Evolutionary conservation across 2,329 filamentous ascomycete species (phyloP).

Genomic region (Claviceps paspali): DNA sequence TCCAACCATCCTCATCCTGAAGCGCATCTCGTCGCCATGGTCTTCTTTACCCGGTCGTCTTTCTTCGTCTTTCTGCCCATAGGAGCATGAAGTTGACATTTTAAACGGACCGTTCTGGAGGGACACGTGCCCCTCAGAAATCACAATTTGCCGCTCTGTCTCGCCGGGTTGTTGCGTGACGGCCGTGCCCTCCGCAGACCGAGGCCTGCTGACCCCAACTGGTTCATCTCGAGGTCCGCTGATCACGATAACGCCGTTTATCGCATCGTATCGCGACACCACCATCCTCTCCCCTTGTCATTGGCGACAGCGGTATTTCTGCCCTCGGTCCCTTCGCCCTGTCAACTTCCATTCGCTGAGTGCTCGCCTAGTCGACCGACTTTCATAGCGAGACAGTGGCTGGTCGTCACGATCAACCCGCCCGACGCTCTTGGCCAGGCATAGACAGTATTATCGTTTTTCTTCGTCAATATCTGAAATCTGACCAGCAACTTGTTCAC

Average conservation of each 20-base stretch:
- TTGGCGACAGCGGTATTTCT: slow-evolving; percentile 1
- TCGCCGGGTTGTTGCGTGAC: slow-evolving; percentile 1
- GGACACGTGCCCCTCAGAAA: too few species aligned
- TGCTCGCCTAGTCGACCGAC: slow-evolving; percentile 5
- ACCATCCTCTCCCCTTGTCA: background rate
- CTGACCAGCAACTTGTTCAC: too few species aligned
- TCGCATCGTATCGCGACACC: background rate
- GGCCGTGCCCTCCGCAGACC: background rate
- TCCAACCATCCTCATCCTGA: too few species aligned
- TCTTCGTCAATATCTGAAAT: background rate
- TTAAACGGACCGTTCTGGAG: too few species aligned
- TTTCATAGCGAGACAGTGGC: slow-evolving; percentile 3
- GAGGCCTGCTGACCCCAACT: slow-evolving; percentile 6
- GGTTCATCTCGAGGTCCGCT: slow-evolving; percentile 6
- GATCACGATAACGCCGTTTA: slow-evolving; percentile 5
- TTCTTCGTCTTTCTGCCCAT: slow-evolving; percentile 3
- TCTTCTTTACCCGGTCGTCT: too few species aligned
- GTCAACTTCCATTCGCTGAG: background rate
- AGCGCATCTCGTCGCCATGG: too few species aligned
- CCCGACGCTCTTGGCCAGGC: too few species aligned
- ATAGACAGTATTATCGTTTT: background rate
- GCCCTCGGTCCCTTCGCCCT: background rate
- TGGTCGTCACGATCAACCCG: background rate
- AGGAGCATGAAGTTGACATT: slow-evolving; percentile 6
- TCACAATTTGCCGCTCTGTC: background rate